Base-by-base conservation (phyloP, 2,329 filamentous ascomycete species). In the Pyricularia grisea region DNA sequence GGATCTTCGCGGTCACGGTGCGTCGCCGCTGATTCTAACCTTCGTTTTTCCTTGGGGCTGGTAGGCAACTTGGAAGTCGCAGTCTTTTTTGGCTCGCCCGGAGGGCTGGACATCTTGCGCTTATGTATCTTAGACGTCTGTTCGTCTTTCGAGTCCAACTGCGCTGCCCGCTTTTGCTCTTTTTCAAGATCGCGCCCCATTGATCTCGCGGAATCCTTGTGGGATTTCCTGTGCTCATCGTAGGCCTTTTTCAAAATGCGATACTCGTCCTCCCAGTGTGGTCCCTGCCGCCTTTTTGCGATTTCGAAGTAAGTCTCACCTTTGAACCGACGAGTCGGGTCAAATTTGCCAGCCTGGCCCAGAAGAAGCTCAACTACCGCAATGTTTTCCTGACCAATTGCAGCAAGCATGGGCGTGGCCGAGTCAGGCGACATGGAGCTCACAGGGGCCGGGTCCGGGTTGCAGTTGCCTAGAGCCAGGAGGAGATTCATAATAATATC, bases 391-490 rank as follows among this genome's bases (percentile, higher is more conserved):
- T 94, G 91, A 20, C 95, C 94, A 72, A 99, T 97, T 1, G 95
- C 94, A 70, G 94, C 93, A 55, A 97, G 86, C 83, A 99, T 96
- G 1, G 95, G 95, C 0, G 94, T 98, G 67, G 94, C 91, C 74
- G 92, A 90, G 69, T 95, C 93, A 61, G 85, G 80, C 31, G 84
- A 82, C 70, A 87, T 82, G 33, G 85, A 84, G 10, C 82, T 75
- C 65, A 93, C 79, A 14, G 92, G 87, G 7, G 85, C 82, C 36
- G 93, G 93, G 73, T 95, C 92, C 0, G 86, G 83, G 68, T 87
- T 86, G 14, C 86, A 85, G 66, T 85, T 82, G 2, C 90, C 90
- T 72, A 93, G 81, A 10, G 90, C 90, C 61, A 93, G 79, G 67
- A 93, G 79, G 31, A 97, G 85, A 75, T 94, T 92, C 71, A 97